Conservation (phyloP, 441 rosid species). For the Bocquillonia castaneifolia region DNA sequence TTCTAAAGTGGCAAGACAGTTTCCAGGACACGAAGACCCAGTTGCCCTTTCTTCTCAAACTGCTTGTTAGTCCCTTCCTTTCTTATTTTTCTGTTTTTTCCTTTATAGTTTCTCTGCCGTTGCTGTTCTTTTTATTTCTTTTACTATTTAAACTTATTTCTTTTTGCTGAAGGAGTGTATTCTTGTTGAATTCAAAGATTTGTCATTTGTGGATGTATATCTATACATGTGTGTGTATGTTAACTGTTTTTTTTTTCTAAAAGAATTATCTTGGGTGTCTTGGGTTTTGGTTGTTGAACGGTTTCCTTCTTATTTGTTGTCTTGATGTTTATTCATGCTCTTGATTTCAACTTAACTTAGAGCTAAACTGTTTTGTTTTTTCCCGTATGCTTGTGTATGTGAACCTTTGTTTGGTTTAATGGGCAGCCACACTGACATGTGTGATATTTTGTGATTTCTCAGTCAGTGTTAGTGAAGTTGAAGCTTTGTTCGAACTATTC, state of each 20-base stretch:
- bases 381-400: background rate
- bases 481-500: conserved; percentile 89
- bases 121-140: too few relatives aligned
- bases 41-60: conserved; percentile 78
- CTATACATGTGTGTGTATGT: too few relatives aligned
- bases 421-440: background rate
- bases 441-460: conserved; percentile 25
- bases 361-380: background rate
- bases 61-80: conserved; percentile 55
- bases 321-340: too few relatives aligned
- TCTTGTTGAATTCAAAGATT: background rate
- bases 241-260: too few relatives aligned
- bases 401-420: background rate
- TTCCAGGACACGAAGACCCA: conserved; percentile 80
- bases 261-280: background rate
- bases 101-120: background rate
- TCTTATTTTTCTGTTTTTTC: background rate
- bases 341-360: too few relatives aligned
- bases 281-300: too few relatives aligned
- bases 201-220: too few relatives aligned
- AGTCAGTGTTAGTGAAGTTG: conserved; percentile 98
- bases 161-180: too few relatives aligned
- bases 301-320: too few relatives aligned
- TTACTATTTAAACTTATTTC: too few relatives aligned
- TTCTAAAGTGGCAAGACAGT: conserved; percentile 61